Base-by-base conservation (phyloP, 768 basidiomycete species). In the Podaxis sp. region DNA sequence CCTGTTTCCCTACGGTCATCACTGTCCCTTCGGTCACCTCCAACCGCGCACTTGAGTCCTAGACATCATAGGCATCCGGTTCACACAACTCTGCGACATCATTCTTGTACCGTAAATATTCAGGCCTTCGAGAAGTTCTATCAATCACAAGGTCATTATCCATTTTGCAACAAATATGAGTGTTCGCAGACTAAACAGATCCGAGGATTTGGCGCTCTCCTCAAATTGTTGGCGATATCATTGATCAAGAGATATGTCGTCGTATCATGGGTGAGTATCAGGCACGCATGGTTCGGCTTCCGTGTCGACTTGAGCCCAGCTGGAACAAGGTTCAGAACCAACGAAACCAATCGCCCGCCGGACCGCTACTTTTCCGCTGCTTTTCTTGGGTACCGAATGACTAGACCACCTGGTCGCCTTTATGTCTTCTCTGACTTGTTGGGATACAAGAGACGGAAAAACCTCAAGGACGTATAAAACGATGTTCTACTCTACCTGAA, bases 391-490 rank as follows among this genome's bases (percentile, higher is more conserved):
- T 21, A n/a, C n/a, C n/a, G 16, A 36, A 18, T 61, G 53, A 50
- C 60, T 47, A 13, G 51, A 48, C 35, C 53, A 55, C 53, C 60
- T 61, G 50, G 32, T 28, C 53, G 21, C 50, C 13, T 36, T 16
- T 14, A 14, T 16, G 18, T 10, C 21, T 48, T 25, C 54, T 64
- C 35, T 63, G 65, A 18, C 61, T 68, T 11, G 52, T 64, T 46
- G 65, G 68, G 42, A 59, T 55, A 25, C 32, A 52, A 5, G 11
- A 16, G 18, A 27, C 51, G 59, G 59, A 46, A 46, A 60, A 60
- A 53, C 51, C 38, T 14, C 28, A 18, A 18, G 52, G 6, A 54
- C 42, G 42, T 59, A 59, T 59, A 59, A 59, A 18, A 52, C 40
- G 10, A 44, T 18, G 42, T 28, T 6, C n/a, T 21, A 5, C 18